Percentiles rank a stretch among this genome's conserved stretches.
phyloP scores from a whole-genome alignment of 2,329 filamentous ascomycete species.

The Aquanectria penicillioides region DNA sequence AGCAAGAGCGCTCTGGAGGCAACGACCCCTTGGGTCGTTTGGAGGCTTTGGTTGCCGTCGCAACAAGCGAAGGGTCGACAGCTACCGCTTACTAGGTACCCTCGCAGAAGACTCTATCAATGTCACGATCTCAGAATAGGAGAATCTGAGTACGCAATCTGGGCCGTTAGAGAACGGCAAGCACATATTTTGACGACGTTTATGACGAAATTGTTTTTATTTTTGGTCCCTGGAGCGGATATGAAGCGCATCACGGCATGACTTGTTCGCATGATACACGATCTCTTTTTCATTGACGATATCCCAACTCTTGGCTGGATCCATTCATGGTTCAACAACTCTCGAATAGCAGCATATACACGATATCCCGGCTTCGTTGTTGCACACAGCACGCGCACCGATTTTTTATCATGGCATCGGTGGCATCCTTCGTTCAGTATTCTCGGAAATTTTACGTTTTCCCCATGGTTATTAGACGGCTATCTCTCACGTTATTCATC shows the following conservation, averaged over 20 bases:
- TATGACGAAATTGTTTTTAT: conserved; percentile 35
- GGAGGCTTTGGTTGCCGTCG: conserved; percentile 56
- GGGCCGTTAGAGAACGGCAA: conserved; percentile 27
- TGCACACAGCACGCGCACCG: conserved; percentile 10
- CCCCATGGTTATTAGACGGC: conserved; percentile 26
- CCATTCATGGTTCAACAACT: conserved; percentile 4
- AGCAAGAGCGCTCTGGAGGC: conserved; percentile 43
- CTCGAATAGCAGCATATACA: conserved; percentile 29
- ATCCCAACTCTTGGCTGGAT: conserved; percentile 27
- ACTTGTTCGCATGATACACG: conserved; percentile 37
- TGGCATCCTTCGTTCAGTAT: conserved; percentile 13
- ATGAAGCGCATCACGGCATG: conserved; percentile 35
- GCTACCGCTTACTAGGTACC: conserved; percentile 50
- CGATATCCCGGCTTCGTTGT: conserved; percentile 20
- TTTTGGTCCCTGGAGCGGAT: conserved; percentile 35
- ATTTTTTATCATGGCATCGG: conserved; percentile 10
- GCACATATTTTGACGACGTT: conserved; percentile 36
- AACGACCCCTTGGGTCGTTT: conserved; percentile 50
- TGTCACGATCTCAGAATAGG: background rate
- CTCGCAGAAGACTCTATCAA: background rate
- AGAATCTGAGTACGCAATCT: conserved; percentile 4
- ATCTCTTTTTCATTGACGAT: conserved; percentile 30
- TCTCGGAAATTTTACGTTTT: conserved; percentile 8
- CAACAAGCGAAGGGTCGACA: conserved; percentile 55
- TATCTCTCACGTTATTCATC: conserved; percentile 6